phyloP scores from a whole-genome alignment of 2,329 filamentous ascomycete genomes.

The Colletotrichum australisinense region DNA sequence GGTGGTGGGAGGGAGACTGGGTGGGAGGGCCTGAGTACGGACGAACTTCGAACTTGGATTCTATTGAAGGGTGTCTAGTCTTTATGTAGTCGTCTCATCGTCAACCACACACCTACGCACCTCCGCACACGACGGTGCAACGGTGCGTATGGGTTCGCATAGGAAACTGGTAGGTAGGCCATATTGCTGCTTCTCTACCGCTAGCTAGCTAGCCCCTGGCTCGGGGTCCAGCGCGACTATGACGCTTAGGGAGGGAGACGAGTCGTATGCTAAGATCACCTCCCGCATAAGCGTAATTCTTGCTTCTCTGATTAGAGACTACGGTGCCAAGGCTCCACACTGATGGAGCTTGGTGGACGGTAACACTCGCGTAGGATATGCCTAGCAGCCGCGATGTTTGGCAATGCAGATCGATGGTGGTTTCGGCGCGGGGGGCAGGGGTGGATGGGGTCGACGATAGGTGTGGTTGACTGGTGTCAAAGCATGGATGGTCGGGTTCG shows the following conservation, averaged over 20 bases:
- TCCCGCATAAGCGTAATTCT: slow-evolving; percentile 19
- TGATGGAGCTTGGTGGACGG: neutral
- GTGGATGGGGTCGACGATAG: neutral
- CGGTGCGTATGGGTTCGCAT: neutral
- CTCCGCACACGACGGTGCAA: neutral
- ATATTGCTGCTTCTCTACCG: neutral
- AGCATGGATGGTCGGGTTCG: slow-evolving; percentile 26
- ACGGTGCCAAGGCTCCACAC: neutral
- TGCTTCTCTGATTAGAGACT: slow-evolving; percentile 1
- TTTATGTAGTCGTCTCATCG: neutral
- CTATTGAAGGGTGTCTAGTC: neutral
- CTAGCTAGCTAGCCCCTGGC: neutral
- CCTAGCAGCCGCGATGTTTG: neutral
- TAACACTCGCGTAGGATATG: slow-evolving; percentile 1
- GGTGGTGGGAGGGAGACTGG: too few relatives aligned
- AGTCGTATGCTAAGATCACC: neutral
- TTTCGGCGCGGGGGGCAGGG: neutral
- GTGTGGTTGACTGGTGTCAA: neutral
- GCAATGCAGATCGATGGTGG: slow-evolving; percentile 20
- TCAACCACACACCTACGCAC: neutral
- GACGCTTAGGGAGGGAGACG: neutral
- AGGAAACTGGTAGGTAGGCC: neutral
- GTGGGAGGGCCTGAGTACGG: neutral
- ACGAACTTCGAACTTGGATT: neutral
- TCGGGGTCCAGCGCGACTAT: neutral